Base-by-base conservation (phyloP, 768 basidiomycete genomes). In the Tylopilus intermedius region DNA sequence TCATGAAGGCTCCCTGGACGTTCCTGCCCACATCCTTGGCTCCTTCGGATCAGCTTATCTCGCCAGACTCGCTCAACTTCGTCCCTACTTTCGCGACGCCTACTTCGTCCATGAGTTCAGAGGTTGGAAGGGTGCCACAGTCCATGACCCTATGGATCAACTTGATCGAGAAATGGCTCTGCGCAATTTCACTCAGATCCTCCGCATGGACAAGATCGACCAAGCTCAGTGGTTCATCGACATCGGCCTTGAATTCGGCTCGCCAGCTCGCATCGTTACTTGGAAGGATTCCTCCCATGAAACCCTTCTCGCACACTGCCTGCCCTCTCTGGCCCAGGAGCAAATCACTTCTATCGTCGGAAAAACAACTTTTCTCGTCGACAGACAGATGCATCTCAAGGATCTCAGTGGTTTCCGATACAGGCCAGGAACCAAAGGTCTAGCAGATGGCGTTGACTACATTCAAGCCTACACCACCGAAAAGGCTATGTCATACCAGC, bases 101-200 rank as follows among this genome's bases (percentile, higher is more conserved):
- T 60, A 60, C 7, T 60, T 59, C 11, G 49, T 14, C 0, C 57
- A 60, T 27, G 57, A 60, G 18, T 24, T 60, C 0, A 21, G 30
- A 0, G 54, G 57, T 2, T 60, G 57, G 54, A 60, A 60, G 5
- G 57, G 14, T 7, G 5, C 33, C 10, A 33, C 33, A 11, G 33
- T 33, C 10, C 33, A 33, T 8, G 13, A 33, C 33, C 33, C 8
- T 2, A 2, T 58, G 7, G 5, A 49, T 0, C 50, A 59, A 2
- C 40, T 58, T 0, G 29, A 7, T 9, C 29, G 29, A 2, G 29
- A 30, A 9, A 9, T 8, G 6, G 29, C 29, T 6, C 9, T 30
- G 3, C 3, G 7, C 3, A 30, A 30, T 1, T 8, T 30, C 8
- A 51, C 49, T 0, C 1, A 8, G 0, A 35, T 58, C 1, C 42